Evolutionary conservation across 1,284 basidiomycete species (phyloP), one percentile per base, ranked within the genome.

Genomic region (Ganoderma sinense): DNA sequence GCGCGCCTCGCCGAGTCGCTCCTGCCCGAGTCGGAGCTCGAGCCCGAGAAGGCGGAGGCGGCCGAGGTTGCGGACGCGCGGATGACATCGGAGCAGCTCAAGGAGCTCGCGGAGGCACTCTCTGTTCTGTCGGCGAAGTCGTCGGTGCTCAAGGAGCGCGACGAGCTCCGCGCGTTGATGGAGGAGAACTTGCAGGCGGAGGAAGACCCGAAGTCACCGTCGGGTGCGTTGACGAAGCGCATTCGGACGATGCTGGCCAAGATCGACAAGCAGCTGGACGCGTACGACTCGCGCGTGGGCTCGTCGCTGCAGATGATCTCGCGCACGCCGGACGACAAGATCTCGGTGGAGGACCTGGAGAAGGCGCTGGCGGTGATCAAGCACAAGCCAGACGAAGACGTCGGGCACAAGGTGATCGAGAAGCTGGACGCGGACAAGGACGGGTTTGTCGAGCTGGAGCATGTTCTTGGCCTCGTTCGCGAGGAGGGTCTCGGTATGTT

Each of bases 341-440:
- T 99, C 78, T 93, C 95, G 16, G 91, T 97, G 5, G 88, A 90
- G 74, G 97, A 99, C 80, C 83, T 99, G 67, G 90, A 95, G 80
- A 95, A 95, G 77, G 97, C 97, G 20, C 85, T 99, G 69, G 89
- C 91, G 65, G 94, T 97, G 63, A 99, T 99, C 86, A 95, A 95
- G 84, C 98, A 99, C 83, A 89, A 87, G 75, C 97, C 97, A 2
- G 92, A 96, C 67, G 95, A 97, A 69, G 94, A 97, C 72, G 91
- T 95, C n/a, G 93, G 96, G 26, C 91, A 95, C 73, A 91, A 89
- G 62, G 90, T 99, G 53, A 91, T 97, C 69, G 91, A 97, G 78
- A 99, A 99, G 83, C 85, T 99, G 75, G 98, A 99, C 80, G 94
- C 95, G 5, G 97, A 99, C 83, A 91, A 96, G 82, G 97, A 99